Base-by-base conservation (phyloP, 805 yeast species). In the Suhomyces canberraensis region DNA sequence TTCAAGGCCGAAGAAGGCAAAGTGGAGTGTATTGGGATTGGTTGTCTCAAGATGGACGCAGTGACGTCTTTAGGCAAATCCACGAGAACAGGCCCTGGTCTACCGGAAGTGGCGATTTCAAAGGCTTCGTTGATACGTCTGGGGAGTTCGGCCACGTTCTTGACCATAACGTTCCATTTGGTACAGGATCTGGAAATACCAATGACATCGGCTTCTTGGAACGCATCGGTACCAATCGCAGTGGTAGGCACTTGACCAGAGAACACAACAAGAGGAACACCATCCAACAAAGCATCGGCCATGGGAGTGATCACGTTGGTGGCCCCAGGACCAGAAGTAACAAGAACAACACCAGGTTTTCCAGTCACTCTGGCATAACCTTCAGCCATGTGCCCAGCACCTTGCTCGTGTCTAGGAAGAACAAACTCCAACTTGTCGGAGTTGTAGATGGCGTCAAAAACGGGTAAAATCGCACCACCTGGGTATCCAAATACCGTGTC, bases 361-460 rank as follows among this genome's bases (percentile, higher is more conserved):
- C 98, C 98, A 14, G 79, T 67, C 27, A 95, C 98, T 50, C 95
- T 76, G 39, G 98, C 97, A 51, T 93, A 93, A 42, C 98, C 98
- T 69, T 93, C 97, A 39, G 98, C 98, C 98, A 93, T 93, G 66
- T 93, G 98, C 36, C 98, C 98, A 13, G 98, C 98, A 61, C 98
- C 98, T 68, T 93, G 98, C 66, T 93, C 98, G 63, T 93, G 98
- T 54, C 95, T 78, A 33, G 98, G 98, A 46, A 93, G 71, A 39
- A 93, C 86, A 58, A 93, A 93, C 50, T 82, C 79, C 74, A 93
- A 91, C 55, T 84, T 78, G 39, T 82, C 80, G 15, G 96, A 85
- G 69, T 91, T 84, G 73, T 84, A 86, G 51, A 93, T 93, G 49
- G 98, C 98, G 60, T 93, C 98, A 58, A 84, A 93, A 17, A 93